Percentiles rank a stretch among this genome's conserved stretches.
Conservation (phyloP, 208 protist genomes). For the Trypanosoma congolense region DNA sequence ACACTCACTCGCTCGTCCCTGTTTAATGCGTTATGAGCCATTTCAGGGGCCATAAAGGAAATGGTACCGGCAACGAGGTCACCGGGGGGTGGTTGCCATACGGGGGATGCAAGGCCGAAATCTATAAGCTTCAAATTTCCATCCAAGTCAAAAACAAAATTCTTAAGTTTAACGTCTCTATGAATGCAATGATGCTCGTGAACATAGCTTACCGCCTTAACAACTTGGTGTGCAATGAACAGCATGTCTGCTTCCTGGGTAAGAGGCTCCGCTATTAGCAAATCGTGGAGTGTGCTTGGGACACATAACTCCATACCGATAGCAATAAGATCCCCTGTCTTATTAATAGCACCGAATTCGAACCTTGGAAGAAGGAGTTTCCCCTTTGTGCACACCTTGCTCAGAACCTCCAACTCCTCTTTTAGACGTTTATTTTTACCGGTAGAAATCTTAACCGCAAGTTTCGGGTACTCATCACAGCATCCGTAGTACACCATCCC, state of each 20-base stretch:
- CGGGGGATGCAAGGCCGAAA: conserved; percentile 81
- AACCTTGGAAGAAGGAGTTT: conserved; percentile 79
- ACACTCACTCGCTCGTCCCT: conserved; percentile 76
- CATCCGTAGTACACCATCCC: conserved; percentile 83
- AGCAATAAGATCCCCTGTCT: conserved; percentile 66
- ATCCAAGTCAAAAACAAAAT: conserved; percentile 87
- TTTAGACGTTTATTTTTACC: conserved; percentile 73
- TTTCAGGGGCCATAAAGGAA: conserved; percentile 91
- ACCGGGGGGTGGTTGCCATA: conserved; percentile 63
- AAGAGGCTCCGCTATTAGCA: conserved; percentile 68
- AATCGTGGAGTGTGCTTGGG: conserved; percentile 82
- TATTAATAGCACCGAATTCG: conserved; percentile 86
- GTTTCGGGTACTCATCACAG: conserved; percentile 51
- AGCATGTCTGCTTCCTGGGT: conserved; percentile 84
- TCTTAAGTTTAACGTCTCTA: conserved; percentile 90
- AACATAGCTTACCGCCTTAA: conserved; percentile 84
- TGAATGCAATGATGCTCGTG: conserved; percentile 87
- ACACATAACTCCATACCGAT: conserved; percentile 88
- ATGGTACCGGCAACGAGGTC: conserved; percentile 88
- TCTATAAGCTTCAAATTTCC: conserved; percentile 89
- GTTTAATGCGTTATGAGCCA: conserved; percentile 87
- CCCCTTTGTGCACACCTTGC: conserved; percentile 79
- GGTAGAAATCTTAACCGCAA: conserved; percentile 83
- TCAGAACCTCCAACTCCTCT: conserved; percentile 79
- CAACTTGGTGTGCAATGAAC: conserved; percentile 88